phyloP scores from a whole-genome alignment of 371 early-diverging fungal genomes.

The Syncephalastrum contaminatum region DNA sequence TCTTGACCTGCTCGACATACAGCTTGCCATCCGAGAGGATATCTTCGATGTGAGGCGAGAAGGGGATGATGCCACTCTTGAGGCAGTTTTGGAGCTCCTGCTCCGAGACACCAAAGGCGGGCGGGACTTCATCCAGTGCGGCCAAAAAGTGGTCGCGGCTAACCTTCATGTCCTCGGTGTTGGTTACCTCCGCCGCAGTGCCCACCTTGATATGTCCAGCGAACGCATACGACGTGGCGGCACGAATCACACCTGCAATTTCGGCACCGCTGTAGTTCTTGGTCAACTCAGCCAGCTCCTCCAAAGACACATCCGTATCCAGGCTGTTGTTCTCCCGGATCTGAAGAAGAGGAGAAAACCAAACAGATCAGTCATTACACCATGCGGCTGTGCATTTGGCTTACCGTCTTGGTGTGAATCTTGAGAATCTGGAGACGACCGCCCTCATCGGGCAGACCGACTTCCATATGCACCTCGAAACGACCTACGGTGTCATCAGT shows the following conservation, averaged over 20 bases:
- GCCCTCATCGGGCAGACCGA: conserved; percentile 90
- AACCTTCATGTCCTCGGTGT: conserved; percentile 90
- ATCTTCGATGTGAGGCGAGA: conserved; percentile 66
- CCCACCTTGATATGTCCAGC: conserved; percentile 96
- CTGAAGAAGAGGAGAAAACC: conserved; percentile 36
- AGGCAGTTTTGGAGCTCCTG: conserved; percentile 86
- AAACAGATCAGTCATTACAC: no score
- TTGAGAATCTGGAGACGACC: conserved; percentile 94
- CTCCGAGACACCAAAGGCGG: conserved; percentile 98
- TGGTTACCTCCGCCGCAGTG: conserved; percentile 74
- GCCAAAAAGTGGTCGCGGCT: conserved; percentile 90
- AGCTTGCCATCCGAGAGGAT: conserved; percentile 81
- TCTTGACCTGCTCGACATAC: conserved; percentile 86
- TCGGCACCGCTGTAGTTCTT: conserved; percentile 99
- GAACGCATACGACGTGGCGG: conserved; percentile 99
- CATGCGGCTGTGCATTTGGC: no score
- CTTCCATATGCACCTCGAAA: conserved; percentile 97
- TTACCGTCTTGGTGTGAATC: conserved; percentile 86
- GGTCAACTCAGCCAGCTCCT: conserved; percentile 89
- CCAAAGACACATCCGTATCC: conserved; percentile 86
- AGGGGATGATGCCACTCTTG: conserved; percentile 85
- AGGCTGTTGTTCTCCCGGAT: conserved; percentile 89
- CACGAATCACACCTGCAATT: conserved; percentile 96
- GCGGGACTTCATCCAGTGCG: conserved; percentile 96
- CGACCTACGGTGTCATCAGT: conserved; percentile 54